Evolutionary conservation across 1,139 yeast genomes (phyloP), one percentile per base, ranked within the genome.

Genomic region (Debaryomyces singareniensis): DNA sequence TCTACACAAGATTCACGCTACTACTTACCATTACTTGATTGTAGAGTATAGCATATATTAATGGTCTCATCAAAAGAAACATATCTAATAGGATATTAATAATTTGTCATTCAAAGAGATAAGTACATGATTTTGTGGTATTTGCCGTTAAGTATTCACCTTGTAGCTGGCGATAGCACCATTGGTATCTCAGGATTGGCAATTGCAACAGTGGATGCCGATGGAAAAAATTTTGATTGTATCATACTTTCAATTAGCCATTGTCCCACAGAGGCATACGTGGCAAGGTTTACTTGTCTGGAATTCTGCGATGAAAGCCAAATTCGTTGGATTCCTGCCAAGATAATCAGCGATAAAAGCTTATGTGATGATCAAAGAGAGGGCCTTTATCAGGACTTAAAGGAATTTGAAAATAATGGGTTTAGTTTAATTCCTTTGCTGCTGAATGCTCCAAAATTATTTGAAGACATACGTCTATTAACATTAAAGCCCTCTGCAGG

Each of bases 371-470:
- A n/a, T 18, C 21, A 18, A 18, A 18, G n/a, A 7, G 21, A 18
- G 9, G n/a, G n/a, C 7, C n/a, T 18, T 7, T 18, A 7, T 14
- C 15, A 14, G n/a, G 26, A 6, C 16, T 11, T 6, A 24, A 26
- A 29, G 5, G 41, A 33, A 27, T 55, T 60, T 35, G 37, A 36
- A 15, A 28, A 35, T 5, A 37, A 40, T 26, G 63, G 63, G 16
- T 61, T 61, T 32, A 45, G 40, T 24, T 29, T 61, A 6, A 38
- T 55, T 10, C 67, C 67, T 3, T 43, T 44, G 29, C 54, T 54
- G 35, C 35, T 43, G 25, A 18, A 28, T 30, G 20, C 26, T 12
- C n/a, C 26, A 15, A 23, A 30, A 21, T 23, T 28, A 27, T 37
- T 39, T 18, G 24, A 12, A 13, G 26, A 11, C 38, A 39, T 34